phyloP scores from a whole-genome alignment of 2,329 filamentous ascomycete species.

The Arachnomyces sp. region DNA sequence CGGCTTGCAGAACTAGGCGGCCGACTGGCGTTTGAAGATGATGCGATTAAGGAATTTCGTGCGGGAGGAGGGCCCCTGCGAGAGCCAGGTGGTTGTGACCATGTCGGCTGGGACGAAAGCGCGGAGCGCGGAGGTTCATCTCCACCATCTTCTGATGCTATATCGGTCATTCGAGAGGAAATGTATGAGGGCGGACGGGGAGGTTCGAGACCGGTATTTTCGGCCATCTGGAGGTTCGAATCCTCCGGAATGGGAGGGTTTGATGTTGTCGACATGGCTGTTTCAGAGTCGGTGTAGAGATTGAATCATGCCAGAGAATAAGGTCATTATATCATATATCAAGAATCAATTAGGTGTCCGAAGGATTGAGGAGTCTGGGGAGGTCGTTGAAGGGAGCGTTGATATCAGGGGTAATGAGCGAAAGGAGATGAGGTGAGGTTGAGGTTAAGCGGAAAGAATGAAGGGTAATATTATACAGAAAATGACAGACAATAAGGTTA shows the following conservation, averaged over 20 bases:
- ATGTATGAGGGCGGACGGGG: slow-evolving; percentile 42
- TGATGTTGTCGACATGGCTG: neutral
- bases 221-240: no score
- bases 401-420: no score
- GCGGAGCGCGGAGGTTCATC: slow-evolving; percentile 27
- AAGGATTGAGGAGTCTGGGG: slow-evolving; percentile 4
- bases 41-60: slow-evolving; percentile 33
- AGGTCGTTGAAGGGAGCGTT: slow-evolving; percentile 7
- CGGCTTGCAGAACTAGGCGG: slow-evolving; percentile 55
- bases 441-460: no score
- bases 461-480: no score
- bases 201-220: slow-evolving; percentile 1
- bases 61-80: slow-evolving; percentile 45
- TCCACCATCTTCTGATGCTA: slow-evolving; percentile 46
- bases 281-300: no score
- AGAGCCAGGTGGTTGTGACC: slow-evolving; percentile 51
- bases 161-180: slow-evolving; percentile 65
- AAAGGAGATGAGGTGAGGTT: no score
- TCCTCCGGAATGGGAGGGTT: neutral
- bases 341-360: slow-evolving; percentile 1
- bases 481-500: no score
- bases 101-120: slow-evolving; percentile 45
- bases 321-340: no score
- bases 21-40: slow-evolving; percentile 42
- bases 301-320: no score